Conservation (phyloP, 2,329 filamentous ascomycete genomes). For the Aspergillus fijiensis region DNA sequence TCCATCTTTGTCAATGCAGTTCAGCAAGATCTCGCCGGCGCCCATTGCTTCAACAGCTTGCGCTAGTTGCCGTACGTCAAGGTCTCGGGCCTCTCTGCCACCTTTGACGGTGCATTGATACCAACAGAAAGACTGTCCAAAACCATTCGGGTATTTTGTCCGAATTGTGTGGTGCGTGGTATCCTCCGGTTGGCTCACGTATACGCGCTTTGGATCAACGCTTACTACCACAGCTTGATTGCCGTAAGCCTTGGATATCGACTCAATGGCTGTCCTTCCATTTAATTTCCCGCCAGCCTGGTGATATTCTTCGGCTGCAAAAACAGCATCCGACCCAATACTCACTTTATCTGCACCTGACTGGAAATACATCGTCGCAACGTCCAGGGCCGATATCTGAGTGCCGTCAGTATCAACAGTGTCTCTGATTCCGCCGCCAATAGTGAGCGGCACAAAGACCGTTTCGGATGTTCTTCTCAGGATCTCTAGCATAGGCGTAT, state of each 20-base stretch:
- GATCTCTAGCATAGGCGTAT: conserved; percentile 95
- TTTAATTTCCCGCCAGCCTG: conserved; percentile 65
- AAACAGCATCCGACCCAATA: conserved; percentile 91
- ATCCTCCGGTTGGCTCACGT: conserved; percentile 67
- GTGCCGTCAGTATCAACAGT: conserved; percentile 86
- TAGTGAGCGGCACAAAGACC: conserved; percentile 92
- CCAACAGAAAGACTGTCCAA: conserved; percentile 83
- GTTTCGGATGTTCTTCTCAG: conserved; percentile 80
- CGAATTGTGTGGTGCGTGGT: conserved; percentile 74
- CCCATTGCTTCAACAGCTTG: conserved; percentile 95
- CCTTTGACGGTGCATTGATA: conserved; percentile 98
- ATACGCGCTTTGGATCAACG: conserved; percentile 89
- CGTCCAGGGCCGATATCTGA: conserved; percentile 82
- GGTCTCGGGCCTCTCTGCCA: conserved; percentile 86
- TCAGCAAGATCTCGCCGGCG: conserved; percentile 87
- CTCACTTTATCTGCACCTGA: conserved; percentile 96
- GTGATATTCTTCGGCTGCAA: conserved; percentile 89
- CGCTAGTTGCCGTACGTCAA: conserved; percentile 86
- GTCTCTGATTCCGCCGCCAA: conserved; percentile 93
- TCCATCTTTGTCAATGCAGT: conserved; percentile 97
- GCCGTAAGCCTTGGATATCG: conserved; percentile 89
- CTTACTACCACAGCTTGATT: conserved; percentile 96
- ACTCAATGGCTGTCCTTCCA: conserved; percentile 89
- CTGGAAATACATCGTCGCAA: conserved; percentile 96
- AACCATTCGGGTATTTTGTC: conserved; percentile 68